Percentiles rank a stretch among this genome's conserved stretches.
These are phyloP conservation scores for Pyropia haitanensis DNA, from an alignment of 23 red algal species.

Conservation along the genomic window DNA sequence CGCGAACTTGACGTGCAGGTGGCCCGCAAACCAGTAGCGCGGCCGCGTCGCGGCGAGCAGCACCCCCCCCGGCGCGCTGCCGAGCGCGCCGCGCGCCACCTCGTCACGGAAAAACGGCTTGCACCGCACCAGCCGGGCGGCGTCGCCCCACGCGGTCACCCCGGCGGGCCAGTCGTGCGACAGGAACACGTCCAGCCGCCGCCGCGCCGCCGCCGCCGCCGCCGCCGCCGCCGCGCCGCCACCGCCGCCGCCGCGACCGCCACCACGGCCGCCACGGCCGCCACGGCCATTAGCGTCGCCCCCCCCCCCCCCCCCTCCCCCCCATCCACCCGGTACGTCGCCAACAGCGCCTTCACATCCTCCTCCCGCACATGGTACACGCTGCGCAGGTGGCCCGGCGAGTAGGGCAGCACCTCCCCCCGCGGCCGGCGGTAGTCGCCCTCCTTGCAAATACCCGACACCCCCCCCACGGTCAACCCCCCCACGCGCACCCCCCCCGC, in stretches of 20 bases:
- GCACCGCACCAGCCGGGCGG: slow-evolving; percentile 32
- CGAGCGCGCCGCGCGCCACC: slow-evolving; percentile 33
- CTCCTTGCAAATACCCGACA: slow-evolving; percentile 77
- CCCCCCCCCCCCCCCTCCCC: background rate
- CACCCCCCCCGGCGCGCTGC: slow-evolving; percentile 29
- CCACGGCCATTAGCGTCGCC: background rate
- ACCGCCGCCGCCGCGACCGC: background rate
- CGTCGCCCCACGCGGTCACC: slow-evolving; percentile 48
- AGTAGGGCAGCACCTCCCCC: slow-evolving; percentile 56
- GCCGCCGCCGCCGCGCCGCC: background rate
- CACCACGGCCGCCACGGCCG: background rate
- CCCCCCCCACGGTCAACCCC: slow-evolving; percentile 58
- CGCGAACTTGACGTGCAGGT: slow-evolving; percentile 78
- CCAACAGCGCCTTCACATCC: slow-evolving; percentile 44
- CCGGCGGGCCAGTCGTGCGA: slow-evolving; percentile 90
- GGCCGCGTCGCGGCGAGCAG: slow-evolving; percentile 44
- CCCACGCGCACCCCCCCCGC: slow-evolving; percentile 65
- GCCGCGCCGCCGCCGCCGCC: background rate
- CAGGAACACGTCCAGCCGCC: slow-evolving; percentile 66
- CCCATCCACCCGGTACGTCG: background rate
- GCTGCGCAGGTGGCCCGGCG: slow-evolving; percentile 24
- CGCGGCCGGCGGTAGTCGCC: slow-evolving; percentile 56
- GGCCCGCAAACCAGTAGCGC: slow-evolving; percentile 81
- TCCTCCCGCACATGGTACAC: slow-evolving; percentile 81
- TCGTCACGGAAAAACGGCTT: slow-evolving; percentile 82